Evolutionary conservation across 2,329 filamentous ascomycete genomes (phyloP), one percentile per base, ranked within the genome.

Genomic region (Lachnellula arida): DNA sequence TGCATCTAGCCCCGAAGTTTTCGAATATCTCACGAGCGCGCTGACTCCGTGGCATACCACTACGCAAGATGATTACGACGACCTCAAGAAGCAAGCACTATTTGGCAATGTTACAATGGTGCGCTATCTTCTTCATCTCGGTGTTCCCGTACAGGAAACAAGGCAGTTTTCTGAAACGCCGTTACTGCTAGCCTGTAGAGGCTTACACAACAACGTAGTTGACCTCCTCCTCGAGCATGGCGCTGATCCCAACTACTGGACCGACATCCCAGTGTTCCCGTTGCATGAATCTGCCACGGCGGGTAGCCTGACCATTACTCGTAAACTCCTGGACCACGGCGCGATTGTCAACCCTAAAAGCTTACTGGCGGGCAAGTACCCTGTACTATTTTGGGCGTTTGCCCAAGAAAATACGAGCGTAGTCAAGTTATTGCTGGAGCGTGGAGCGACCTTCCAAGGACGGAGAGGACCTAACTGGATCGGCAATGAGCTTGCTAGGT

Each of bases 381-480:
- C 50, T 15, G 50, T 11, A 5, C 50, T 52, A 1, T 52, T 3
- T 2, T 52, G 40, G 40, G 50, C 50, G 5, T 44, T 52, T 40
- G n/a, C 39, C 1, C 19, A 32, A 46, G 50, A 52, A 28, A 3
- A 52, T 46, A 52, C 50, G 5, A 34, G 19, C 25, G 46, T 52
- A 40, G 35, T 52, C 11, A 22, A 46, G 42, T 46, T 52, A 11
- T 14, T 52, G 25, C 40, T 52, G 35, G 50, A 46, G 39, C 40
- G 50, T 12, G 40, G 50, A 46, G 50, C 50, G 19, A 25, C 50
- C n/a, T 52, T 52, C 19, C n/a, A n/a, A n/a, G n/a, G 50, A 46
- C n/a, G 50, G 49, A 35, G 25, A n/a, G n/a, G n/a, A n/a, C n/a
- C n/a, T n/a, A n/a, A n/a, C n/a, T n/a, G n/a, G n/a, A n/a, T n/a